Evolutionary conservation across 2,329 filamentous ascomycete genomes (phyloP).

Genomic region (Phialocephala sp.): DNA sequence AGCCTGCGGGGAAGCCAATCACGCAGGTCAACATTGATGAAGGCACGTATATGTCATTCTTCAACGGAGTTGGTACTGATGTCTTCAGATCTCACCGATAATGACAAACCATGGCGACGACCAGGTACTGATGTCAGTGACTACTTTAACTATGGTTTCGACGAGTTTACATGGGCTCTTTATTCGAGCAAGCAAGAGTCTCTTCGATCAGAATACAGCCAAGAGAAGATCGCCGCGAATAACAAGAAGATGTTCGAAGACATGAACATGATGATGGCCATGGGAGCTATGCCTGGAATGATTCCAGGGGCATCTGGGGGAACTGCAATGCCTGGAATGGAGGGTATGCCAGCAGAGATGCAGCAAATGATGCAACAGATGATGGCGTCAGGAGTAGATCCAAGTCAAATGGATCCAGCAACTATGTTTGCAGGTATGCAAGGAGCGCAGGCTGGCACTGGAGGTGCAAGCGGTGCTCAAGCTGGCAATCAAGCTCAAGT

Average conservation of each 20-base stretch:
- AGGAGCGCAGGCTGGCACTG: slow-evolving; percentile 47
- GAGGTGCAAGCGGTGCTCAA: slow-evolving; percentile 55
- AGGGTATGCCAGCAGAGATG: slow-evolving; percentile 70
- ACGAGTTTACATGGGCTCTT: slow-evolving; percentile 96
- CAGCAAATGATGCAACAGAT: slow-evolving; percentile 74
- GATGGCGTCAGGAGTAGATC: slow-evolving; percentile 69
- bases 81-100: slow-evolving; percentile 67
- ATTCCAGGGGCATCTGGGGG: slow-evolving; percentile 45
- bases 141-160: slow-evolving; percentile 99
- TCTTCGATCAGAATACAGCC: slow-evolving; percentile 76
- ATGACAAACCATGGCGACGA: slow-evolving; percentile 93
- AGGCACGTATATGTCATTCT: slow-evolving; percentile 47
- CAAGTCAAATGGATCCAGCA: slow-evolving; percentile 68
- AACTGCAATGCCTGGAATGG: slow-evolving; percentile 59
- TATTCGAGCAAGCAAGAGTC: slow-evolving; percentile 89
- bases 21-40: slow-evolving; percentile 77
- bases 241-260: slow-evolving; percentile 83
- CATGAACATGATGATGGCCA: slow-evolving; percentile 71
- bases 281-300: slow-evolving; percentile 55
- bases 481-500: slow-evolving; percentile 51
- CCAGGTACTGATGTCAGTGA: slow-evolving; percentile 94
- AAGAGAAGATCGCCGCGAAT: slow-evolving; percentile 65
- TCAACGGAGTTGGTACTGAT: slow-evolving; percentile 11
- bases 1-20: slow-evolving; percentile 79
- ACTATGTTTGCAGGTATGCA: slow-evolving; percentile 67